Percentiles rank a stretch among this genome's conserved stretches.
Conservation (phyloP, 441 rosid genomes). For the Dalechampia spathulata region DNA sequence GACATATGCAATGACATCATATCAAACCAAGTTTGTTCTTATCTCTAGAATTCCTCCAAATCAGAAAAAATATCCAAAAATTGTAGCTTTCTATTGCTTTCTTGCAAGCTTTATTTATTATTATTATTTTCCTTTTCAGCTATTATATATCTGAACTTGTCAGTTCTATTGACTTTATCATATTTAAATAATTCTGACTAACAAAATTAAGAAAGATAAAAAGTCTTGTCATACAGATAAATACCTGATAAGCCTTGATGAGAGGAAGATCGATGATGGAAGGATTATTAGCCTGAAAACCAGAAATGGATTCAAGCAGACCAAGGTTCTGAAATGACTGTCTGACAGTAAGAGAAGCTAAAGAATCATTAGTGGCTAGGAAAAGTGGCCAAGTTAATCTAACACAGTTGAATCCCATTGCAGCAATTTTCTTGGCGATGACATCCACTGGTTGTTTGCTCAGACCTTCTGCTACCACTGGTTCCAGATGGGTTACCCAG, state of each 20-base stretch:
- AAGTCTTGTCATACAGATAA: neutral
- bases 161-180: too few species aligned
- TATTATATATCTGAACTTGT: too few species aligned
- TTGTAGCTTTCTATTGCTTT: too few species aligned
- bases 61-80: neutral
- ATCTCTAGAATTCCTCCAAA: neutral
- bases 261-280: constrained; percentile 58
- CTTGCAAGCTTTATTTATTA: too few species aligned
- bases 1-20: neutral
- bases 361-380: constrained; percentile 52
- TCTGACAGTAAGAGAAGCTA: constrained; percentile 53
- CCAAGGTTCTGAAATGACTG: constrained; percentile 52
- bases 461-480: constrained; percentile 74
- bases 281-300: constrained; percentile 63
- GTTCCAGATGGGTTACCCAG: constrained; percentile 68
- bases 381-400: constrained; percentile 79
- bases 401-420: constrained; percentile 77
- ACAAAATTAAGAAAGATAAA: too few species aligned
- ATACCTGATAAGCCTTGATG: constrained; percentile 66
- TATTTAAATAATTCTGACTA: too few species aligned
- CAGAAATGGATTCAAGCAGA: constrained; percentile 45
- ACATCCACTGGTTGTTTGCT: constrained; percentile 53
- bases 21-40: neutral
- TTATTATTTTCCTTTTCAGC: too few species aligned
- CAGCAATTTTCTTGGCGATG: constrained; percentile 32